Evolutionary conservation across 352 stramenopile genomes (phyloP).

Genomic region (Plasmopara halstedii): DNA sequence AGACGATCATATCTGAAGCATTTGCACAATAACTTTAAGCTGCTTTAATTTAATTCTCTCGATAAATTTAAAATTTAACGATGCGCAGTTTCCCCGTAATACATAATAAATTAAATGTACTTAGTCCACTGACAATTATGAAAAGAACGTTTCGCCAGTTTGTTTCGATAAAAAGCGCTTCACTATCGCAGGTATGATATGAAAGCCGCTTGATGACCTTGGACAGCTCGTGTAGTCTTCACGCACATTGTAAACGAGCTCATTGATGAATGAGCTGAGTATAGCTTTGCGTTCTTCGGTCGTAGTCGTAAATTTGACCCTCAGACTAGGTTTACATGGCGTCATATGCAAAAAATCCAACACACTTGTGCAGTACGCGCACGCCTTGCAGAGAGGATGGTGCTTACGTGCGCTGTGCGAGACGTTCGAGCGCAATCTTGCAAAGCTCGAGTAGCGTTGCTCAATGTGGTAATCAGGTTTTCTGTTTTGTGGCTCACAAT

Average conservation of each 20-base stretch:
- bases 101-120: too few relatives aligned
- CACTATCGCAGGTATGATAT: constrained; percentile 37
- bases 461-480: constrained; percentile 50
- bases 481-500: constrained; percentile 14
- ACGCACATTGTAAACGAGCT: constrained; percentile 22
- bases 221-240: constrained; percentile 25
- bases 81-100: too few relatives aligned
- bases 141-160: constrained; percentile 39
- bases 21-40: too few relatives aligned
- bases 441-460: constrained; percentile 61
- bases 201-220: constrained; percentile 29
- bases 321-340: constrained; percentile 34
- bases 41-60: too few relatives aligned
- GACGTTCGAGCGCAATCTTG: constrained; percentile 37
- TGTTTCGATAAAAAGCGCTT: constrained; percentile 43
- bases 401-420: constrained; percentile 38
- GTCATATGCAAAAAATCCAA: constrained; percentile 35
- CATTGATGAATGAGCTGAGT: constrained; percentile 36
- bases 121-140: too few relatives aligned
- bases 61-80: too few relatives aligned
- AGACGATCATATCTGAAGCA: too few relatives aligned
- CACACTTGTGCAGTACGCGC: constrained; percentile 39
- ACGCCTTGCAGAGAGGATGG: constrained; percentile 35
- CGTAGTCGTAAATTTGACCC: constrained; percentile 41
- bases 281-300: constrained; percentile 38